These are phyloP conservation scores for Xylaria curta DNA, from an alignment of 495 filamentous ascomycete genomes.

Conservation along the genomic window DNA sequence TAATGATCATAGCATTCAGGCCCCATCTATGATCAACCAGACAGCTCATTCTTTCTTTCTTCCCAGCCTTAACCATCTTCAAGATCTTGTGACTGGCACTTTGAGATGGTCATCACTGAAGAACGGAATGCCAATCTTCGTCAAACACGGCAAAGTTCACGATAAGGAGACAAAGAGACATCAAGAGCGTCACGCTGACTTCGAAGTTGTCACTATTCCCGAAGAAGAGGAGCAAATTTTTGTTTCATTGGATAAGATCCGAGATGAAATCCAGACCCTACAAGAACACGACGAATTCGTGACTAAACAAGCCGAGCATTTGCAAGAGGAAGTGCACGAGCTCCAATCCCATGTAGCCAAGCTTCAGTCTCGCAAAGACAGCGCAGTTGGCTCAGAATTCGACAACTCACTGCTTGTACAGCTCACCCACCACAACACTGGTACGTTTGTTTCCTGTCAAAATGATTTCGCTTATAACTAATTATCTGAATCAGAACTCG, in stretches of 20 bases:
- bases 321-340: conserved; percentile 52
- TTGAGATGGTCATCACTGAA: conserved; percentile 51
- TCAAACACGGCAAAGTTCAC: conserved; percentile 47
- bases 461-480: neutral
- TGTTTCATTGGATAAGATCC: conserved; percentile 62
- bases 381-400: conserved; percentile 54
- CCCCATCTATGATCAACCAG: conserved; percentile 38
- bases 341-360: conserved; percentile 51
- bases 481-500: conserved; percentile 39
- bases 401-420: conserved; percentile 49
- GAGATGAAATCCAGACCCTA: conserved; percentile 54
- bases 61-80: conserved; percentile 52
- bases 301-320: conserved; percentile 54
- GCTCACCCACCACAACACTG: conserved; percentile 39
- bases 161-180: conserved; percentile 39
- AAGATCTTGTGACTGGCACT: conserved; percentile 54
- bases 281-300: conserved; percentile 58
- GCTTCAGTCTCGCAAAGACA: conserved; percentile 50
- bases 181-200: conserved; percentile 43
- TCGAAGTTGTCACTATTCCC: conserved; percentile 48
- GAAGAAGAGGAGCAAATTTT: conserved; percentile 59
- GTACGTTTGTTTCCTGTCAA: conserved; percentile 27
- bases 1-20: neutral
- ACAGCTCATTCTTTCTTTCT: conserved; percentile 54
- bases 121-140: conserved; percentile 55